Percentiles rank a stretch among this genome's conserved stretches.
phyloP scores from a whole-genome alignment of 495 filamentous ascomycete species.

The Penicillium pancosmium region DNA sequence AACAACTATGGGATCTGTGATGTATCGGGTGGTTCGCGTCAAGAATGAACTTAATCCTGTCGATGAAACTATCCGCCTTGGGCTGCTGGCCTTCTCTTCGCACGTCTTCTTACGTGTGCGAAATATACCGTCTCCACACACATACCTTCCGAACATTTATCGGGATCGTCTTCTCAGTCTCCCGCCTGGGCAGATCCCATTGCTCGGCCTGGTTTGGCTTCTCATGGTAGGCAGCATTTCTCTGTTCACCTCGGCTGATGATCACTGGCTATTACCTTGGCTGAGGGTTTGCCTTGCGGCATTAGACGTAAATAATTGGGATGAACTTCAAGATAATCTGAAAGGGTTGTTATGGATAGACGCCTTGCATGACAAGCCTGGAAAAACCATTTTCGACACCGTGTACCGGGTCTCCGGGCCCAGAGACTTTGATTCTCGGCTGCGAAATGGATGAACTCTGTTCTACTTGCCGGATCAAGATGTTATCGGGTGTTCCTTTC shows the following conservation, averaged over 20 bases:
- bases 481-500: neutral
- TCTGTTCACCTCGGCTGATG: slow-evolving; percentile 24
- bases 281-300: neutral
- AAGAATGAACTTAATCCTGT: slow-evolving; percentile 23
- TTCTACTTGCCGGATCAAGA: neutral
- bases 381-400: slow-evolving; percentile 16
- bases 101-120: slow-evolving; percentile 44
- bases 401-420: neutral
- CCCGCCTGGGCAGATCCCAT: neutral
- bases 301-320: slow-evolving; percentile 25
- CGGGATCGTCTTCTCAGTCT: slow-evolving; percentile 12
- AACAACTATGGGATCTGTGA: slow-evolving; percentile 41
- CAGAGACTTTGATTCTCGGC: neutral
- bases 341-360: slow-evolving; percentile 37
- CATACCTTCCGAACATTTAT: slow-evolving; percentile 27
- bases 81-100: slow-evolving; percentile 40
- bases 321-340: slow-evolving; percentile 27
- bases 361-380: slow-evolving; percentile 34
- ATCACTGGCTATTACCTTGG: slow-evolving; percentile 5
- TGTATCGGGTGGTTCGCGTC: slow-evolving; percentile 45
- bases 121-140: slow-evolving; percentile 26
- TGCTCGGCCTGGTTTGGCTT: slow-evolving; percentile 36
- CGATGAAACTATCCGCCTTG: slow-evolving; percentile 42
- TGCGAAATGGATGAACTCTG: neutral
- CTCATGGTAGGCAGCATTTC: slow-evolving; percentile 37